A percentile compares a stretch with the other conserved stretches of the same genome.
Conservation (phyloP, 2,329 filamentous ascomycete species). For the Ophiostoma montium region DNA sequence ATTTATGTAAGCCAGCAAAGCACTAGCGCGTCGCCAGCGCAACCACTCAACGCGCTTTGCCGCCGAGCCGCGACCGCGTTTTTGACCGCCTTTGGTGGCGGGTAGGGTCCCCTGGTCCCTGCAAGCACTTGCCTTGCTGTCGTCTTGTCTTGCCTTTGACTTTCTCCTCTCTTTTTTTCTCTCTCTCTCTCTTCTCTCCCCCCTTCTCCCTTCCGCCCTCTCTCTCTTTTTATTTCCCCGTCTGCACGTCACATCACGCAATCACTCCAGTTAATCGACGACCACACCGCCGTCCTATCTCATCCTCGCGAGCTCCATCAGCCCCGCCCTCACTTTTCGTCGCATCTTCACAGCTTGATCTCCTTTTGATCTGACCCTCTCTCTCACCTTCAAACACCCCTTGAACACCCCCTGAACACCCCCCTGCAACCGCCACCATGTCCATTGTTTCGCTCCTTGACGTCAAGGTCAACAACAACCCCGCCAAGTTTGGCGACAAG, state of each 20-base stretch:
- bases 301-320: too few species aligned
- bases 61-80: constrained; percentile 9
- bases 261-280: not conserved
- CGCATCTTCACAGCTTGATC: too few species aligned
- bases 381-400: not conserved
- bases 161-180: not conserved
- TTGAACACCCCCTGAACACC: not conserved
- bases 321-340: too few species aligned
- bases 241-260: too few species aligned
- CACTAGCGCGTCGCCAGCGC: not conserved
- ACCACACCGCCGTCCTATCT: not conserved
- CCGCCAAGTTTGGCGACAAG: constrained; percentile 78
- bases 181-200: too few species aligned
- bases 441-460: constrained; percentile 92
- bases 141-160: not conserved
- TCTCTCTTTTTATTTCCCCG: too few species aligned
- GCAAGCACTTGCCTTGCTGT: not conserved
- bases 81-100: constrained; percentile 3
- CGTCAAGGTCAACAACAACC: constrained; percentile 94
- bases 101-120: not conserved
- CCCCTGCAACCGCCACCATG: constrained; percentile 40
- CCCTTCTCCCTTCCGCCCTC: too few species aligned
- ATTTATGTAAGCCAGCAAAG: not conserved
- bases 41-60: constrained; percentile 14
- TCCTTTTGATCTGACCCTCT: too few species aligned